phyloP scores from a whole-genome alignment of 106 monocot genomes.

The Apostasia ramifera region DNA sequence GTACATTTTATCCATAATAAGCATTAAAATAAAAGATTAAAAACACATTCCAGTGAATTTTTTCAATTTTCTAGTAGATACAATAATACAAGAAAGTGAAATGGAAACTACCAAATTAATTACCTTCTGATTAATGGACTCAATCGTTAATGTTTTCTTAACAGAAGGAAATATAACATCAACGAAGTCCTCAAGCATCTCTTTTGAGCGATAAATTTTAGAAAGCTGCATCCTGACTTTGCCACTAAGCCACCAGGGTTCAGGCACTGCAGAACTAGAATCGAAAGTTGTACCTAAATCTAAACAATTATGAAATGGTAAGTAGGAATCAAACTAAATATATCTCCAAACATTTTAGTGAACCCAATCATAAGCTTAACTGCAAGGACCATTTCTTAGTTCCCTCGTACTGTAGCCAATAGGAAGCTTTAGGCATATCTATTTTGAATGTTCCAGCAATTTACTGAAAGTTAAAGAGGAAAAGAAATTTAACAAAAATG shows the following conservation, averaged over 20 bases:
- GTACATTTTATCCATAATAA: too few species aligned
- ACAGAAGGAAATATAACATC: constrained; percentile 49
- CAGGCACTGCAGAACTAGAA: constrained; percentile 5
- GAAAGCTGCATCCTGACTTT: constrained; percentile 82
- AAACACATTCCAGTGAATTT: too few species aligned
- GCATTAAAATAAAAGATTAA: too few species aligned
- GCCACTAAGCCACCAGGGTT: constrained; percentile 72
- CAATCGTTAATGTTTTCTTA: constrained; percentile 61
- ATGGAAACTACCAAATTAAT: background rate
- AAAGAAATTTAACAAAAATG: background rate
- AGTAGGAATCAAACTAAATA: too few species aligned
- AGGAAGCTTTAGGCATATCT: too few species aligned
- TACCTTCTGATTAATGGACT: constrained; percentile 67
- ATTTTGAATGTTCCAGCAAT: background rate
- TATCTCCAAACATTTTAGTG: background rate
- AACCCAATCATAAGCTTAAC: background rate
- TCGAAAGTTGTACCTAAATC: constrained; percentile 16
- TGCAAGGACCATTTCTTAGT: too few species aligned
- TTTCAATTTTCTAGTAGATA: too few species aligned
- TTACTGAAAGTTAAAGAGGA: background rate
- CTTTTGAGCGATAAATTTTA: constrained; percentile 66
- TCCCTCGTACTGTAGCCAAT: too few species aligned
- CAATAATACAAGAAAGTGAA: background rate
- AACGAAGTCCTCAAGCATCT: constrained; percentile 69
- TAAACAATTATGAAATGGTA: too few species aligned